Evolutionary conservation across 2,329 filamentous ascomycete species (phyloP), one percentile per base, ranked within the genome.

Genomic region (Orbilia blumenaviensis): DNA sequence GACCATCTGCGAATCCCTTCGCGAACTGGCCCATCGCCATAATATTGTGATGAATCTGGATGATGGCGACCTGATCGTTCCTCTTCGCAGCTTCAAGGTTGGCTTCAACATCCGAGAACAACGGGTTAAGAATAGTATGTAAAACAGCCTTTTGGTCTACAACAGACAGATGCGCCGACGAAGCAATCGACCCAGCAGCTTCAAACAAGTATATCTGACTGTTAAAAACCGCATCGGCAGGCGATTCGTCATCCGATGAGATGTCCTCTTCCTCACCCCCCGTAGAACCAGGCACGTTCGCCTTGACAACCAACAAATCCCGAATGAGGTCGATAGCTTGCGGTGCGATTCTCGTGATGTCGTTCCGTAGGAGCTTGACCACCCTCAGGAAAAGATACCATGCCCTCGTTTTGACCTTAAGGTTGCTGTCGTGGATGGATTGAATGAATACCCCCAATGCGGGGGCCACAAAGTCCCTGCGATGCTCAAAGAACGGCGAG

Each of bases 351-450:
- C 95, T 93, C 64, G 93, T 93, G 50, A 99, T 89, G 80, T 96
- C 91, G 3, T 88, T 86, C 71, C 94, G 89, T 32, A 99, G 86
- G 79, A 95, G 92, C 84, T 94, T 96, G 73, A 96, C 92, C 77
- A 97, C 91, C 25, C 94, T 91, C 80, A 94, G 91, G 84, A 99
- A 97, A 0, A 99, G 88, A 83, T 98, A 99, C 95, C 95, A 99
- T 0, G 95, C 96, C 73, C 95, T 89, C 5, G 91, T 91, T 80
- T 93, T 92, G 78, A 99, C 91, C 80, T 93, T 92, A 76, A 92
- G 88, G 80, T 97, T 91, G 34, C 91, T 88, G 81, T 96, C 93
- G 81, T 98, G 96, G 2, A 95, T 92, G 54, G 97, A 88, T 10
- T 90, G 89, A 50, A 99, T 92, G 83, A 99, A 98, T 81, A 91